phyloP scores from a whole-genome alignment of 495 filamentous ascomycete genomes.

The Aspergillus asperescens region DNA sequence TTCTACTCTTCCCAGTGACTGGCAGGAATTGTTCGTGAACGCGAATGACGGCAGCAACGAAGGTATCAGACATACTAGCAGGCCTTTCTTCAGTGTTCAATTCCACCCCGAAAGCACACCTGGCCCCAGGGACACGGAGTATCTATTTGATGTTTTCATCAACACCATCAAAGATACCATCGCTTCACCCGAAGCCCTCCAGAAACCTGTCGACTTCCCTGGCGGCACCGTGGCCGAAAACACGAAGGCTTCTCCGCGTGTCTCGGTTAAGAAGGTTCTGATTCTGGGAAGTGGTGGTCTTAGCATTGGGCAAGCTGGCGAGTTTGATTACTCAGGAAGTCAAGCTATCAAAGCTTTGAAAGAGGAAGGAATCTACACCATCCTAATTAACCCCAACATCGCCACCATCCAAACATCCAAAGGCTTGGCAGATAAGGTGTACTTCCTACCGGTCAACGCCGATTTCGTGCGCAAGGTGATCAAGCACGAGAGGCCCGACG shows the following conservation, averaged over 20 bases:
- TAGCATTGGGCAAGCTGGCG: constrained; percentile 96
- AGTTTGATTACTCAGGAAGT: constrained; percentile 96
- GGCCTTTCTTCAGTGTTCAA: constrained; percentile 95
- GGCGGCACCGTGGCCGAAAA: constrained; percentile 78
- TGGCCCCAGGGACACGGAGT: constrained; percentile 94
- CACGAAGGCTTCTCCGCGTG: constrained; percentile 63
- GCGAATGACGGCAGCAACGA: constrained; percentile 98
- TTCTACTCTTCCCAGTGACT: constrained; percentile 63
- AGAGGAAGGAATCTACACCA: constrained; percentile 91
- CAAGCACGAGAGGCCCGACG: constrained; percentile 89
- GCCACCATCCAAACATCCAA: constrained; percentile 98
- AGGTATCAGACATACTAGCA: constrained; percentile 80
- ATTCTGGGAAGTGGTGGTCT: constrained; percentile 94
- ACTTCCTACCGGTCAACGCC: constrained; percentile 93
- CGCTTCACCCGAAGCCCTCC: constrained; percentile 55
- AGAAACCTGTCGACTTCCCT: constrained; percentile 72
- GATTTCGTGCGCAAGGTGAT: constrained; percentile 98
- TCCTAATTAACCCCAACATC: constrained; percentile 98
- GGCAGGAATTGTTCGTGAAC: constrained; percentile 94
- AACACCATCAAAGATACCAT: constrained; percentile 66
- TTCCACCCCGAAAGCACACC: constrained; percentile 98
- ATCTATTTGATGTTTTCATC: constrained; percentile 94
- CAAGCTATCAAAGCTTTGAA: constrained; percentile 94
- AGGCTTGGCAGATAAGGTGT: constrained; percentile 92
- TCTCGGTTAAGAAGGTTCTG: constrained; percentile 91